Percentiles rank a stretch among this genome's conserved stretches.
Evolutionary conservation across 352 stramenopile genomes (phyloP).

Genomic region (Discostella stelligera): DNA sequence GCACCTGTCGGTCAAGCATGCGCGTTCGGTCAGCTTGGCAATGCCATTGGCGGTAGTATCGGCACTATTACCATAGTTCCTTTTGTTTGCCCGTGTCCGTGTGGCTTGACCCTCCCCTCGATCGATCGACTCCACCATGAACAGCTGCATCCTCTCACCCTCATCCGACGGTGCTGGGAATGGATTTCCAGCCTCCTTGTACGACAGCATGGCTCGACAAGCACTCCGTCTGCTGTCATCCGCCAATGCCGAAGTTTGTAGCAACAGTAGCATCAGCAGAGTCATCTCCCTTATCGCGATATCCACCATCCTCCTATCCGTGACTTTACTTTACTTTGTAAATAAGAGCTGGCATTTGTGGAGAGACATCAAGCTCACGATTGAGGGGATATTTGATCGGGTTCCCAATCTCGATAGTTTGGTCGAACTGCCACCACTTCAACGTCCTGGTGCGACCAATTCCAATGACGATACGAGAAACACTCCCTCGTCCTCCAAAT

Average conservation of each 20-base stretch:
- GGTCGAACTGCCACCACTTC: slow-evolving; percentile 15
- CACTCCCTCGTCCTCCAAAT: background rate
- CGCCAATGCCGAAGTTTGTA: background rate
- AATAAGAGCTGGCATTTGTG: slow-evolving; percentile 44
- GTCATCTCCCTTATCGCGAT: slow-evolving; percentile 34
- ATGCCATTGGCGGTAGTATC: no score
- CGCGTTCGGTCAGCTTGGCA: no score
- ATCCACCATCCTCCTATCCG: slow-evolving; percentile 10
- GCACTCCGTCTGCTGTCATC: slow-evolving; percentile 17
- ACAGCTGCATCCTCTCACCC: slow-evolving; percentile 4
- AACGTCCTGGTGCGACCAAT: background rate
- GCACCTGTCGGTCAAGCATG: no score
- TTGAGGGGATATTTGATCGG: slow-evolving; percentile 33
- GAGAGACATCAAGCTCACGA: slow-evolving; percentile 38
- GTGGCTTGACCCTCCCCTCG: no score
- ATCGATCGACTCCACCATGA: slow-evolving; percentile 13
- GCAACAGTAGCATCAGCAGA: background rate
- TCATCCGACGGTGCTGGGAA: slow-evolving; percentile 1
- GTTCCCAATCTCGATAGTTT: slow-evolving; percentile 27
- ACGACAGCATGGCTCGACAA: slow-evolving; percentile 11
- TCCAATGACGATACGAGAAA: background rate
- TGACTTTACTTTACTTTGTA: slow-evolving; percentile 16
- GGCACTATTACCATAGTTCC: no score
- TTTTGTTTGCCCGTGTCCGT: no score
- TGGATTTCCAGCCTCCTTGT: slow-evolving; percentile 8